Conservation (phyloP, 441 rosid species). For the Aleurites moluccanus region DNA sequence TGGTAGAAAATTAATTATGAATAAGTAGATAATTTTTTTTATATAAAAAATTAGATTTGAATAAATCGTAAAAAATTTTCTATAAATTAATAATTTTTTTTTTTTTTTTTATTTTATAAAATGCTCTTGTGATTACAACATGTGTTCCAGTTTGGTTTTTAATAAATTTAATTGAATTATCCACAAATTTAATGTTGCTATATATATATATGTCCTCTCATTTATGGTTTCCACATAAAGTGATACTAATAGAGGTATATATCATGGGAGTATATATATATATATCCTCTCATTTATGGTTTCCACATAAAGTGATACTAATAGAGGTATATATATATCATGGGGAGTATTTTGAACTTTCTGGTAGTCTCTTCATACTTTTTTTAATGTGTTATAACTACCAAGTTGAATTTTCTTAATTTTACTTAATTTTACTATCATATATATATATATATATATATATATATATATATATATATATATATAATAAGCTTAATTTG, state of each 20-base stretch:
- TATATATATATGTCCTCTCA: not conserved
- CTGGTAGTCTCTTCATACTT: not conserved
- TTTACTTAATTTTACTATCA: too few species aligned
- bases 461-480: too few species aligned
- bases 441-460: too few species aligned
- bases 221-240: slow-evolving; percentile 6
- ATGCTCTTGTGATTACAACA: not conserved
- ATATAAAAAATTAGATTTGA: too few species aligned
- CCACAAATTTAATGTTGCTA: not conserved
- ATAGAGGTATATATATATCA: not conserved
- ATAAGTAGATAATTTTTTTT: too few species aligned
- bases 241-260: not conserved
- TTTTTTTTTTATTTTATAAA: too few species aligned
- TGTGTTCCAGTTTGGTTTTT: not conserved
- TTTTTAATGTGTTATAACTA: not conserved
- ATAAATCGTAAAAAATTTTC: too few species aligned
- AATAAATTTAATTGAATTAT: not conserved
- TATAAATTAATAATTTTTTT: too few species aligned
- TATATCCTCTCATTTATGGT: not conserved
- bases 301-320: not conserved
- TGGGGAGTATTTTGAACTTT: slow-evolving; percentile 1
- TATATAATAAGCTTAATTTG: too few species aligned
- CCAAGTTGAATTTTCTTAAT: not conserved
- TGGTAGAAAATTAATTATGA: too few species aligned
- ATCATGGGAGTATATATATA: not conserved